Evolutionary conservation across 176 grass and related monocot genomes (phyloP), one percentile per base, ranked within the genome.

Genomic region (Musa troglodytarum): DNA sequence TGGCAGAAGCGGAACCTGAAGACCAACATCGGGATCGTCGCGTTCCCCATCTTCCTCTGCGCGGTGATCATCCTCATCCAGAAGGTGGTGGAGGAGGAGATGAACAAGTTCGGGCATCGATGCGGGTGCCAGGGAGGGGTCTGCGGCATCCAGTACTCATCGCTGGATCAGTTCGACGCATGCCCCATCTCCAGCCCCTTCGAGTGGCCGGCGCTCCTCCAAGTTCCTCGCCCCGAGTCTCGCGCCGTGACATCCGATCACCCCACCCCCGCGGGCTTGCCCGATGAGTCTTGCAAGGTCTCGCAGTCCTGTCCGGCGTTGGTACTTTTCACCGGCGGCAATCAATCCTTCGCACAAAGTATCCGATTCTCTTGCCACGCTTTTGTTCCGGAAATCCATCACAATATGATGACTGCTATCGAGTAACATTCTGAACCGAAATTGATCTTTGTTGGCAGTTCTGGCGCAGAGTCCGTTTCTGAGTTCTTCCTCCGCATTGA

Each of bases 11-110:
- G 94, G 82, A 97, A 93, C 77, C 63, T 93, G 63, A 97, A 79
- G 90, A 93, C 88, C 62, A 97, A 97, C 84, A 63, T 75, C 15
- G 78, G 94, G 49, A 87, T 93, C 75, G 82, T 86, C 13, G 24
- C 81, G 5, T 93, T 91, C 78, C 94, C 94, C n/a, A 24, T 97
- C 74, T 21, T 97, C 11, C 74, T 97, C 66, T 97, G 94, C 58
- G 72, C 91, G 34, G 21, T 93, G 26, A 79, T 97, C 12, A 57
- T 91, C 0, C 9, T 85, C 50, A 13, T 98, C 62, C 86, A 98
- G 67, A 61, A 72, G 16, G 26, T 82, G 19, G 77, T 98, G 67
- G 43, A 93, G 90, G 70, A n/a, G 11, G 82, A 91, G 90, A 54
- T 91, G 20, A 82, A 87, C 86, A 90, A 84, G 81, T 81, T 86